phyloP scores from a whole-genome alignment of 2,329 filamentous ascomycete species.

The Penicillium sp. region DNA sequence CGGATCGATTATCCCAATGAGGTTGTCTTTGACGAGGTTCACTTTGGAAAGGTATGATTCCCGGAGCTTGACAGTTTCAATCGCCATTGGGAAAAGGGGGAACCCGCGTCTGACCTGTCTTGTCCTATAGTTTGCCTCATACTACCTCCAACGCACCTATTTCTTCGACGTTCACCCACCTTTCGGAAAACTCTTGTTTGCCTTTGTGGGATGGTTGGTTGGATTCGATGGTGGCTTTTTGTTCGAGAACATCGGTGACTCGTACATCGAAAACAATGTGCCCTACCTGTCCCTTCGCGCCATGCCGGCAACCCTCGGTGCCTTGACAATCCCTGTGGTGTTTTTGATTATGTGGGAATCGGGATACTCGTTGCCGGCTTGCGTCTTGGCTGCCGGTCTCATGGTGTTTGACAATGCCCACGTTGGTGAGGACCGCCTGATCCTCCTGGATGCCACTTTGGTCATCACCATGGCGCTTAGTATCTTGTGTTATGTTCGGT shows the following conservation, averaged over 20 bases:
- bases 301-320: conserved; percentile 86
- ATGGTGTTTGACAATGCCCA: conserved; percentile 97
- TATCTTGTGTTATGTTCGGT: conserved; percentile 90
- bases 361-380: conserved; percentile 92
- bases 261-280: conserved; percentile 94
- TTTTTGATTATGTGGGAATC: conserved; percentile 99
- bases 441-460: conserved; percentile 89
- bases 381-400: conserved; percentile 78
- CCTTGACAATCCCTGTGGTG: conserved; percentile 87
- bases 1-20: conserved; percentile 93
- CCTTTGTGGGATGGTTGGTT: conserved; percentile 94
- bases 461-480: conserved; percentile 96
- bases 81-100: conserved; percentile 2
- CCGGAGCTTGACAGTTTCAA: background rate
- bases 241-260: conserved; percentile 99
- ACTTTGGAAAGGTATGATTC: conserved; percentile 91
- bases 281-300: conserved; percentile 95
- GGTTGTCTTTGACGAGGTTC: conserved; percentile 98
- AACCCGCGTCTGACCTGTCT: conserved; percentile 13
- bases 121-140: conserved; percentile 51
- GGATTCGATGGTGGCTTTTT: conserved; percentile 96
- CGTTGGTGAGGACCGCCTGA: conserved; percentile 92
- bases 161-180: conserved; percentile 99
- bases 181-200: conserved; percentile 96
- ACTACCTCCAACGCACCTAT: conserved; percentile 94